phyloP scores from a whole-genome alignment of 2,329 filamentous ascomycete genomes.

The Phialophora tarda region DNA sequence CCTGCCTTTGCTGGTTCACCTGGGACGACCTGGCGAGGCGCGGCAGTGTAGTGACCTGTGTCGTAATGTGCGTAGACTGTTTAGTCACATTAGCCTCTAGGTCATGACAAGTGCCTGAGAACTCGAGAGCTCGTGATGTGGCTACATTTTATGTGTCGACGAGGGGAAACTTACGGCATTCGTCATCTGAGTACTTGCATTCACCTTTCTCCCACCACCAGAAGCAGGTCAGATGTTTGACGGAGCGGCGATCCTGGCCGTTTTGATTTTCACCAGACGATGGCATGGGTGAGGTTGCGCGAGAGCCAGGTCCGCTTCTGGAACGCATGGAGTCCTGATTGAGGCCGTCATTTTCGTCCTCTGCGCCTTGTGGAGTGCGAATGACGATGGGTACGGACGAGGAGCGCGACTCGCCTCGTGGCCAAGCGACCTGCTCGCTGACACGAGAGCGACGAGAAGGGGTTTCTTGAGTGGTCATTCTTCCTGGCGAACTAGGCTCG shows the following conservation, averaged over 20 bases:
- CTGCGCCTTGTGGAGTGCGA: constrained; percentile 13
- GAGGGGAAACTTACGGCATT: constrained; percentile 34
- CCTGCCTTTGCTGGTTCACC: constrained; percentile 38
- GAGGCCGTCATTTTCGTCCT: background rate
- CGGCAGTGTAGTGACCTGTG: constrained; percentile 38
- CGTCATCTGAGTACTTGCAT: constrained; percentile 40
- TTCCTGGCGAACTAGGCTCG: constrained; percentile 15
- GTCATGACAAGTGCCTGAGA: background rate
- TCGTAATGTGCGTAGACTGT: constrained; percentile 42
- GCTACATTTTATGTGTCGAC: background rate
- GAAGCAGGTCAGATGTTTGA: constrained; percentile 44
- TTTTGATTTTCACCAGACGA: constrained; percentile 4
- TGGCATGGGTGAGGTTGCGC: constrained; percentile 16
- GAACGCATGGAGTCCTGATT: constrained; percentile 9
- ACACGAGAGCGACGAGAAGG: constrained; percentile 25
- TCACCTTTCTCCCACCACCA: constrained; percentile 41
- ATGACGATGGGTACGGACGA: constrained; percentile 31
- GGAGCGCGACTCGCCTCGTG: constrained; percentile 30
- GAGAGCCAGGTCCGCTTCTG: constrained; percentile 17
- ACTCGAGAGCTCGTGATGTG: background rate
- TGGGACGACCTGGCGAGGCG: constrained; percentile 31
- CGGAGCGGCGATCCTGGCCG: constrained; percentile 30
- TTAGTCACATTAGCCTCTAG: background rate
- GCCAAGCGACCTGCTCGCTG: constrained; percentile 11
- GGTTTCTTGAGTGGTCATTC: constrained; percentile 12